These are phyloP conservation scores for Dryadomyces quercivorus DNA, from an alignment of 2,329 filamentous ascomycete genomes.

Conservation along the genomic window DNA sequence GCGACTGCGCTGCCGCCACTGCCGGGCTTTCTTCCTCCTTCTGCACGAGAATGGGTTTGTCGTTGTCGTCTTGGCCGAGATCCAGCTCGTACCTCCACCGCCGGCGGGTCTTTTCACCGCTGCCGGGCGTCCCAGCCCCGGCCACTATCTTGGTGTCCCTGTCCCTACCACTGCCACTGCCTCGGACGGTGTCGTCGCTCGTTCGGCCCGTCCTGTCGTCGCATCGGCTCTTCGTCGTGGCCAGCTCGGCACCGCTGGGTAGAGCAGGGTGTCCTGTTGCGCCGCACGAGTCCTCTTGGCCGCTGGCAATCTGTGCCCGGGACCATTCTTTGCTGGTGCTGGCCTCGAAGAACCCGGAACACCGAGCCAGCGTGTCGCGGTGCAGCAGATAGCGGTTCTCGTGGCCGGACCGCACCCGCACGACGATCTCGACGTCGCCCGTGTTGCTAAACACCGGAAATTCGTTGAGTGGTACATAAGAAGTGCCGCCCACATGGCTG, in stretches of 20 bases:
- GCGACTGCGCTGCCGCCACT: conserved; percentile 25
- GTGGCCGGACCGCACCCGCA: conserved; percentile 51
- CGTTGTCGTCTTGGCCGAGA: conserved; percentile 55
- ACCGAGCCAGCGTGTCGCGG: conserved; percentile 74
- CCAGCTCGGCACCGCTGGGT: conserved; percentile 28
- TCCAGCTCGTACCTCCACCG: conserved; percentile 87
- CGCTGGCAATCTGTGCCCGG: conserved; percentile 20
- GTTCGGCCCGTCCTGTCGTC: conserved; percentile 16
- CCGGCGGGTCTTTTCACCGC: conserved; percentile 19
- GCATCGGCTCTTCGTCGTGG: conserved; percentile 19
- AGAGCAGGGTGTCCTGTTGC: conserved; percentile 2
- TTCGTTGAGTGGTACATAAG: conserved; percentile 68
- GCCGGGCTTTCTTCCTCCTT: conserved; percentile 42
- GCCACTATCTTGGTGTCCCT: neutral
- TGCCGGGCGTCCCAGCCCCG: conserved; percentile 6
- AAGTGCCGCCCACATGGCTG: conserved; percentile 63
- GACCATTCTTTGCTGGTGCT: conserved; percentile 74
- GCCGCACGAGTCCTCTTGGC: neutral
- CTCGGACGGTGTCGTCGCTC: conserved; percentile 10
- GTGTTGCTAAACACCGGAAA: conserved; percentile 85
- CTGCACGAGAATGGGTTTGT: conserved; percentile 81
- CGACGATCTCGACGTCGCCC: conserved; percentile 83
- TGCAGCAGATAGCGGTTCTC: conserved; percentile 83
- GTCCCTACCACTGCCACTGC: neutral
- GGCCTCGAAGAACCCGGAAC: conserved; percentile 87